Conservation (phyloP, 176 grass and related monocot genomes). For the Ampelocalamus luodianensis region DNA sequence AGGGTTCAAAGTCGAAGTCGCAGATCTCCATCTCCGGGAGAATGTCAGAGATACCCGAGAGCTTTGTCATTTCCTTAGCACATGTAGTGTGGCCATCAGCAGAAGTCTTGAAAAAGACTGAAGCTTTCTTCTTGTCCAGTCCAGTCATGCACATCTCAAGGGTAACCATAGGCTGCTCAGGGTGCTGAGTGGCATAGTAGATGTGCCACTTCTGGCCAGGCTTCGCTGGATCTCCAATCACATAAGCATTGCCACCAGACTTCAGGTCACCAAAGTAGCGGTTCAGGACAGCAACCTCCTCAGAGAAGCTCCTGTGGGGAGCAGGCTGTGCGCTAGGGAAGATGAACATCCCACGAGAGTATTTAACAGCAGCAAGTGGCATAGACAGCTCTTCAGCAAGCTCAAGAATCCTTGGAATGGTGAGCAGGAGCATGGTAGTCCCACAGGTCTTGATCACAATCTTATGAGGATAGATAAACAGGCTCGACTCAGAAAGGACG, state of each 20-base stretch:
- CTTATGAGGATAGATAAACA: conserved; percentile 74
- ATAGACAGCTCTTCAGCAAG: conserved; percentile 74
- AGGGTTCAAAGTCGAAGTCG: conserved; percentile 76
- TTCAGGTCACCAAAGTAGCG: conserved; percentile 57
- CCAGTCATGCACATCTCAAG: conserved; percentile 92
- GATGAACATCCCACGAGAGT: conserved; percentile 78
- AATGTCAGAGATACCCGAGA: conserved; percentile 69
- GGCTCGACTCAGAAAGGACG: conserved; percentile 76
- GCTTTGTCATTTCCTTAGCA: conserved; percentile 74
- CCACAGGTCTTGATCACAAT: conserved; percentile 84
- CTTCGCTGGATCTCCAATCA: conserved; percentile 63
- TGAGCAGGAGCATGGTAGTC: conserved; percentile 75
- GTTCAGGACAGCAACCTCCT: conserved; percentile 63
- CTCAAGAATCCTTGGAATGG: conserved; percentile 76
- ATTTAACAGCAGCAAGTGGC: conserved; percentile 65
- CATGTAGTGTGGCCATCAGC: conserved; percentile 50
- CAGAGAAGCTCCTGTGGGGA: conserved; percentile 82
- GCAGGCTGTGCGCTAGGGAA: conserved; percentile 72
- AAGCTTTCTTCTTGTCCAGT: conserved; percentile 62
- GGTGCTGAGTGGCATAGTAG: conserved; percentile 67
- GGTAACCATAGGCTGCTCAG: conserved; percentile 66
- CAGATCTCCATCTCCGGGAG: conserved; percentile 82
- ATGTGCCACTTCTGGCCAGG: conserved; percentile 75
- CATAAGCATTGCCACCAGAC: conserved; percentile 69
- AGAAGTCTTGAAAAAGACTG: conserved; percentile 71